Base-by-base conservation (phyloP, 768 basidiomycete species). In the Lentinus tigrinus region DNA sequence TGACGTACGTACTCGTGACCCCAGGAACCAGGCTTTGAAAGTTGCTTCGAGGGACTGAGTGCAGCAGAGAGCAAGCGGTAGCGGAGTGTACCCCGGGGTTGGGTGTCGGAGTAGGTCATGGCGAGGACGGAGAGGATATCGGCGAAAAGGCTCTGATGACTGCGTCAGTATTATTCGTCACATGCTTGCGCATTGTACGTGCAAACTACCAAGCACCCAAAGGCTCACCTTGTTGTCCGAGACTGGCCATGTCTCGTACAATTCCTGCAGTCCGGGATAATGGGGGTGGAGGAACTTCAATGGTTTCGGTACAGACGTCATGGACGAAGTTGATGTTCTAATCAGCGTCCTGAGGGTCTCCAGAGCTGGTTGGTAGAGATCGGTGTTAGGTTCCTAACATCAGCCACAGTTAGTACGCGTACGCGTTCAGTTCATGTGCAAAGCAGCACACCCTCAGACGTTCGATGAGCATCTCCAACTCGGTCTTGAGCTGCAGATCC, bases 291-390 rank as follows among this genome's bases (percentile, higher is more conserved):
- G 82, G 75, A 99, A 99, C 76, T 99, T 99, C 57, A 99, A 82
- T 27, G 97, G 97, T 77, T 99, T 98, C 1, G 97, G 97, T 10
- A 99, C 96, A 23, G 94, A 95, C 11, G 97, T 99, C 96, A 99
- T 98, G 6, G 95, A 97, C 16, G 93, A 95, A 3, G 97, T 99
- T 11, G 95, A 95, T 6, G 96, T 98, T 68, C 93, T 82, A 68
- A 98, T 98, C 42, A 98, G 79, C 7, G 91, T 94, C 47, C 96
- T 85, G 10, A 99, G 81, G 3, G 93, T 93, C 76, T 99, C 96
- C 14, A 99, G 81, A 26, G 96, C 94, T 23, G 95, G 89, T 17
- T 87, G 80, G 72, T 98, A 93, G 31, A 98, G 80, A 31, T 83
- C 79, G 0, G 85, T 88, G 68, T 97, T 86, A 57, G 90, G 70